Conservation (phyloP, 2,329 filamentous ascomycete species). For the Teratosphaeria zuluensis region DNA sequence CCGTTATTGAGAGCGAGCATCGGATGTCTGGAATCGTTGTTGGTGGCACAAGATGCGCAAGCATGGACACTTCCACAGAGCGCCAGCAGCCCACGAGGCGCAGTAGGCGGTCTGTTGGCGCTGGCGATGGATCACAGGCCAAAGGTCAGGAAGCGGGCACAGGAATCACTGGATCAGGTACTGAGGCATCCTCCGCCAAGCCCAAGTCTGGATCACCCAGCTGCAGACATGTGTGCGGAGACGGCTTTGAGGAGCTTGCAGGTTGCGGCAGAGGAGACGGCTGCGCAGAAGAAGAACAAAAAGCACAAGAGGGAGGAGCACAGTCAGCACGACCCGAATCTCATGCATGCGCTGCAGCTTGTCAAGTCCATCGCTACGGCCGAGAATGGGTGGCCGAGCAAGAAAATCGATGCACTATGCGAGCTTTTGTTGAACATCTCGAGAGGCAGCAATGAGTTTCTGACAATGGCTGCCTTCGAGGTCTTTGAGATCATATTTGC, state of each 20-base stretch:
- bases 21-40: constrained; percentile 83
- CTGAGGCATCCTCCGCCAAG: constrained; percentile 80
- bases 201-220: constrained; percentile 86
- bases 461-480: constrained; percentile 93
- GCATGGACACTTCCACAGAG: constrained; percentile 81
- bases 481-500: constrained; percentile 97
- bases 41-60: constrained; percentile 76
- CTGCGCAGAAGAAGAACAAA: constrained; percentile 57
- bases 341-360: constrained; percentile 87
- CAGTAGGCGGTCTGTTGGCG: constrained; percentile 74
- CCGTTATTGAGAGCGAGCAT: constrained; percentile 79
- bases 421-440: constrained; percentile 84
- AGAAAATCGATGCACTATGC: constrained; percentile 86
- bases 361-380: constrained; percentile 81
- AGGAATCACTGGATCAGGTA: constrained; percentile 77
- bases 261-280: constrained; percentile 61
- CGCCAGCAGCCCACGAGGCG: constrained; percentile 76
- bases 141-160: constrained; percentile 87
- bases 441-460: constrained; percentile 81
- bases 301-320: constrained; percentile 48
- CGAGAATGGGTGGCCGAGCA: constrained; percentile 90
- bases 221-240: constrained; percentile 91
- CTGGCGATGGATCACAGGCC: constrained; percentile 79
- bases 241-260: constrained; percentile 73
- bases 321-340: constrained; percentile 53